A percentile compares a stretch with the other conserved stretches of the same genome.
Conservation (phyloP, 1,284 basidiomycete genomes). For the Papiliotrema terrestris region DNA sequence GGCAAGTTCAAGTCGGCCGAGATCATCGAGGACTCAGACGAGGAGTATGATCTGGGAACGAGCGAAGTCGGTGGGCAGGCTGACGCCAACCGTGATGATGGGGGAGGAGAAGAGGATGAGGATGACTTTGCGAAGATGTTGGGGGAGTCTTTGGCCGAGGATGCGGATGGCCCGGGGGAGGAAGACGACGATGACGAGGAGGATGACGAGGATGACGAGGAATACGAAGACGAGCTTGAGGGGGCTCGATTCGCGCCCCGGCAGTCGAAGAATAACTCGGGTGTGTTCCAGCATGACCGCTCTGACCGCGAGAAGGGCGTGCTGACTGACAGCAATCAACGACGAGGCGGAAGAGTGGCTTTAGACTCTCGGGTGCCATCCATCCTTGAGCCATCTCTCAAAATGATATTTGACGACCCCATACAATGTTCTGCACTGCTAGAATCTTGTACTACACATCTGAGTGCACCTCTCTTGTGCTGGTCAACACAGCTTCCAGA, state of each 20-base stretch:
- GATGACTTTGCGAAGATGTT: slow-evolving; percentile 44
- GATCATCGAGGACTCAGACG: slow-evolving; percentile 44
- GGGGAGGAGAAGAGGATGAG: slow-evolving; percentile 20
- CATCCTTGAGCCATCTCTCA: too few species aligned
- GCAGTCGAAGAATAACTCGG: background rate
- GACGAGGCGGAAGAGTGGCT: too few species aligned
- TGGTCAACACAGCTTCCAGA: too few species aligned
- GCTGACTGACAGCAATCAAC: too few species aligned
- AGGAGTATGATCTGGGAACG: slow-evolving; percentile 11
- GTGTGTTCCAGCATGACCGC: too few species aligned
- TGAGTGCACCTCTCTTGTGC: too few species aligned
- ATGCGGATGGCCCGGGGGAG: slow-evolving; percentile 4
- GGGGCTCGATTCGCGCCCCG: slow-evolving; percentile 28
- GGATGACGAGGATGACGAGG: slow-evolving; percentile 27
- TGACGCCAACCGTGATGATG: too few species aligned
- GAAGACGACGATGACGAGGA: slow-evolving; percentile 22
- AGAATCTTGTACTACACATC: too few species aligned
- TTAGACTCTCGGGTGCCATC: too few species aligned
- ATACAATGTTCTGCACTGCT: too few species aligned
- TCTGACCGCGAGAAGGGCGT: too few species aligned
- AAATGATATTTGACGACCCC: too few species aligned
- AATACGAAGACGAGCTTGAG: slow-evolving; percentile 33
- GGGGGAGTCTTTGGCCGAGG: slow-evolving; percentile 32
- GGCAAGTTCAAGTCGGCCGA: slow-evolving; percentile 40
- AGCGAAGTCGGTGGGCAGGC: background rate